These are phyloP conservation scores for Phytopythium litorale DNA, from an alignment of 352 stramenopile species.

Conservation along the genomic window DNA sequence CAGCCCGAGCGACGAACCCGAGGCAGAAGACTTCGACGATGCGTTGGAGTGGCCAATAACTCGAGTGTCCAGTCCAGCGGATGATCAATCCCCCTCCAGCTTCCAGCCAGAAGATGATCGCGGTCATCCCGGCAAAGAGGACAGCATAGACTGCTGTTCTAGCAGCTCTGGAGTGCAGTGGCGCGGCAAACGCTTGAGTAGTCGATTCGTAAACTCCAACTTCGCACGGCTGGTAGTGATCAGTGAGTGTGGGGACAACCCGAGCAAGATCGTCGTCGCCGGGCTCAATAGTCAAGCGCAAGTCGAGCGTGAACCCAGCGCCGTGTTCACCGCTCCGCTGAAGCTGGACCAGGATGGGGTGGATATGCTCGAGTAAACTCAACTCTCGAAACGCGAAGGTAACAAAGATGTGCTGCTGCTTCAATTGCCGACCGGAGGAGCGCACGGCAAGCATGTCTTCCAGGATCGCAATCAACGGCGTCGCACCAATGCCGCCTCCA, in stretches of 20 bases:
- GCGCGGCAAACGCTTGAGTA: not conserved
- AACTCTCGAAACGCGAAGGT: constrained; percentile 15
- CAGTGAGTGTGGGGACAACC: not conserved
- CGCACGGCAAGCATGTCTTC: constrained; percentile 13
- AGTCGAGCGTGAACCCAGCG: not conserved
- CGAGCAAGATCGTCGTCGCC: constrained; percentile 2
- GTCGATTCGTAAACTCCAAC: not conserved
- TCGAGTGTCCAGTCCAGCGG: not conserved
- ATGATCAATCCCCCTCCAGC: not conserved
- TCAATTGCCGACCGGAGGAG: not conserved
- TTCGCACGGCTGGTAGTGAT: not conserved
- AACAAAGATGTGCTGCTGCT: constrained; percentile 4
- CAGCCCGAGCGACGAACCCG: not conserved
- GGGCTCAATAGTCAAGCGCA: constrained; percentile 3
- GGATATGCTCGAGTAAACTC: constrained; percentile 10
- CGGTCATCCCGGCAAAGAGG: not conserved
- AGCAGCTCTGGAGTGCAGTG: not conserved
- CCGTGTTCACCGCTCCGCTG: constrained; percentile 1
- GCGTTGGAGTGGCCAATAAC: constrained; percentile 7
- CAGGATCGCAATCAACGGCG: constrained; percentile 13
- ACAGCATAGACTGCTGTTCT: not conserved
- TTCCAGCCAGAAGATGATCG: constrained; percentile 3
- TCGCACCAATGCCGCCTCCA: constrained; percentile 8
- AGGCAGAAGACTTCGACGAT: constrained; percentile 3
- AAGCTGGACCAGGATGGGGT: constrained; percentile 5